These are phyloP conservation scores for Colletotrichum navitas DNA, from an alignment of 2,329 filamentous ascomycete genomes.

Conservation along the genomic window DNA sequence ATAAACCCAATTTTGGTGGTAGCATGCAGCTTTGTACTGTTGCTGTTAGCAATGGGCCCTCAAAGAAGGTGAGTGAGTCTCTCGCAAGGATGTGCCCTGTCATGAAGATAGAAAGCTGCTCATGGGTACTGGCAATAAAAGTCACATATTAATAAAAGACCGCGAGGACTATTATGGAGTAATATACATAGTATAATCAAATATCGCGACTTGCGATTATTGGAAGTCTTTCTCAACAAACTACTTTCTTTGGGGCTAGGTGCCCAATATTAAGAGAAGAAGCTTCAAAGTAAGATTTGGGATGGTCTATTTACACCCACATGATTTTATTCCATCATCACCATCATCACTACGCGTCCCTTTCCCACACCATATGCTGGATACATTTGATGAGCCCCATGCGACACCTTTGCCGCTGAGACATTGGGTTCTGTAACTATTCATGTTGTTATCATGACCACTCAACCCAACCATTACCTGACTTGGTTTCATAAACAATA, in stretches of 20 bases:
- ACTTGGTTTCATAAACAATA: slow-evolving; percentile 55
- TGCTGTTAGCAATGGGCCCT: background rate
- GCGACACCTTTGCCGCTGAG: background rate
- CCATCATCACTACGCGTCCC: background rate
- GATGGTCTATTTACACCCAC: background rate
- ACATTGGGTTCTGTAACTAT: no score
- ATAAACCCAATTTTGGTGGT: background rate
- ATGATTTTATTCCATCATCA: background rate
- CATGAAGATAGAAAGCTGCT: no score
- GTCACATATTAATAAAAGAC: background rate
- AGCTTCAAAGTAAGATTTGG: background rate
- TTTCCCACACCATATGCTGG: background rate
- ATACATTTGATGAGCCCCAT: background rate
- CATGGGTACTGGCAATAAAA: background rate
- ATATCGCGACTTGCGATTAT: background rate
- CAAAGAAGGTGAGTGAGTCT: no score
- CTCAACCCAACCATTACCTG: slow-evolving; percentile 69
- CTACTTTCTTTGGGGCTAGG: background rate
- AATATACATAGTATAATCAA: background rate
- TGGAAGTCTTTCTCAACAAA: background rate
- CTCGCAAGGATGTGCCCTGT: background rate
- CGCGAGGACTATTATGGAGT: background rate
- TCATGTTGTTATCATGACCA: slow-evolving; percentile 65
- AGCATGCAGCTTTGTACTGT: no score
- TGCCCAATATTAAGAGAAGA: no score